These are phyloP conservation scores for Alternaria sp. DNA, from an alignment of 2,329 filamentous ascomycete species.

Conservation along the genomic window DNA sequence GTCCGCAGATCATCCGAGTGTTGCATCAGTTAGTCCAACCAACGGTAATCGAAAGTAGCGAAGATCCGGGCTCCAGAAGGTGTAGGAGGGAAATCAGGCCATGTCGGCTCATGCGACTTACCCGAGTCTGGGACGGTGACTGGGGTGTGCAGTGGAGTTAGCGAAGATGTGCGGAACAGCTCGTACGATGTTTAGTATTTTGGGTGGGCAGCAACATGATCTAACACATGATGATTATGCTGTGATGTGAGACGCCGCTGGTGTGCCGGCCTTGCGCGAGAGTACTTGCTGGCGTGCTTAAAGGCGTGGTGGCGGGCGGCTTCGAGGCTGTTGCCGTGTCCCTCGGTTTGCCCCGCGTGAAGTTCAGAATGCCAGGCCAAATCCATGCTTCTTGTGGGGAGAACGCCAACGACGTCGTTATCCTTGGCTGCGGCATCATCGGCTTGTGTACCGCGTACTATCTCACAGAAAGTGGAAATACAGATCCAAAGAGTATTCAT, in stretches of 20 bases:
- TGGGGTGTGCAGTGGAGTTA: not conserved
- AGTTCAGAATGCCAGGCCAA: constrained; percentile 2
- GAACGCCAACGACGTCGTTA: constrained; percentile 31
- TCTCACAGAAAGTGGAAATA: constrained; percentile 57
- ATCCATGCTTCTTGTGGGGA: constrained; percentile 4
- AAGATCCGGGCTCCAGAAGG: not conserved
- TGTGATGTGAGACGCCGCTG: not conserved
- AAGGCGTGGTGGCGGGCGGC: not conserved
- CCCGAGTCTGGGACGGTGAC: constrained; percentile 3
- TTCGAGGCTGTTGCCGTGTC: not conserved
- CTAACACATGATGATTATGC: constrained; percentile 1
- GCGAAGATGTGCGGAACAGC: constrained; percentile 1
- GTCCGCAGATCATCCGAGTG: constrained; percentile 12
- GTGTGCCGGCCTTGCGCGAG: not conserved
- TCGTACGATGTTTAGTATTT: constrained; percentile 3
- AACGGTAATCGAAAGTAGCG: constrained; percentile 1
- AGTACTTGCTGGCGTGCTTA: not conserved
- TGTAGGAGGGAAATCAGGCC: constrained; percentile 11
- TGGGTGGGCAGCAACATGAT: not conserved
- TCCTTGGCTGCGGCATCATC: constrained; percentile 55
- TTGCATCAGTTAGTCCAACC: constrained; percentile 6
- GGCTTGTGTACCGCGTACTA: constrained; percentile 65
- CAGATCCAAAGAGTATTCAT: constrained; percentile 58
- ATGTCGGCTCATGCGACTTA: constrained; percentile 12
- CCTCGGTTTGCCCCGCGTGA: constrained; percentile 1